Evolutionary conservation across 1,284 basidiomycete species (phyloP).

Genomic region (Apiotrichum akiyoshidainum): DNA sequence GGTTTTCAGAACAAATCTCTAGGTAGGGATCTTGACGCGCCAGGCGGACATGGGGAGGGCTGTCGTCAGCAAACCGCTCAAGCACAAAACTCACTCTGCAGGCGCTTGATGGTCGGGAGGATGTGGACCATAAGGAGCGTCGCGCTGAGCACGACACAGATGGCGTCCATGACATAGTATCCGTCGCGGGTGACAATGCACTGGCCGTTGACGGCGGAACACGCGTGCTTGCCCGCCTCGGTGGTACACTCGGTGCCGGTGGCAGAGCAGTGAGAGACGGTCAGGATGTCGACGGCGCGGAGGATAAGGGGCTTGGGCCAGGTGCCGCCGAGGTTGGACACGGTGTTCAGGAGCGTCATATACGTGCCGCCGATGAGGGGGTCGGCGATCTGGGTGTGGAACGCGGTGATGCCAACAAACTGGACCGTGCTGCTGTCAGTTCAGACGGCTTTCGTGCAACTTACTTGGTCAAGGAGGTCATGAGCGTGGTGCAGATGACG

Average conservation of each 20-base stretch:
- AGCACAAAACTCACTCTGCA: slow-evolving; percentile 67
- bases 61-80: slow-evolving; percentile 15
- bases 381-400: slow-evolving; percentile 95
- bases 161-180: slow-evolving; percentile 78
- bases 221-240: slow-evolving; percentile 78
- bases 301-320: slow-evolving; percentile 64
- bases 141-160: slow-evolving; percentile 75
- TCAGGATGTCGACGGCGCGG: slow-evolving; percentile 78
- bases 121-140: slow-evolving; percentile 72
- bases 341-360: slow-evolving; percentile 96
- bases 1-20: not conserved
- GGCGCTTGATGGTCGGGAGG: slow-evolving; percentile 73
- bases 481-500: slow-evolving; percentile 72
- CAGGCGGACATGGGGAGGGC: slow-evolving; percentile 48
- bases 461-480: slow-evolving; percentile 80
- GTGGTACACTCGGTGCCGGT: slow-evolving; percentile 80
- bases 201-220: slow-evolving; percentile 69
- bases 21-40: slow-evolving; percentile 46
- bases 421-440: slow-evolving; percentile 73
- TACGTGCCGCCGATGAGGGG: slow-evolving; percentile 96
- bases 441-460: slow-evolving; percentile 29
- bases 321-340: slow-evolving; percentile 94
- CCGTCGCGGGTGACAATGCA: slow-evolving; percentile 86
- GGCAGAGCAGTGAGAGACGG: slow-evolving; percentile 66
- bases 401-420: slow-evolving; percentile 96